phyloP scores from a whole-genome alignment of 768 basidiomycete genomes.

The Mycena maculata region DNA sequence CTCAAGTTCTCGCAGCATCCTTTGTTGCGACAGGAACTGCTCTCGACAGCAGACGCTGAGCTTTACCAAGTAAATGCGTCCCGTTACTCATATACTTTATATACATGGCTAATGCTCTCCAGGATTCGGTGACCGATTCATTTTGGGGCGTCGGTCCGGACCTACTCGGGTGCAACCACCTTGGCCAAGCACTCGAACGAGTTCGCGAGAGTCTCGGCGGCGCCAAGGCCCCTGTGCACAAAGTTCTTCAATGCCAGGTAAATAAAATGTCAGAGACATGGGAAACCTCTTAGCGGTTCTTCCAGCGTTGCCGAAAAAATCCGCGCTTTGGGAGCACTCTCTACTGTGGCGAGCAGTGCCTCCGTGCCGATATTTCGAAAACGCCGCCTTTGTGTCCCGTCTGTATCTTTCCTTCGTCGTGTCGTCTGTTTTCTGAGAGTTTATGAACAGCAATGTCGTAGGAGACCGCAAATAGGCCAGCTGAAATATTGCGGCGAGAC shows the following conservation, averaged over 20 bases:
- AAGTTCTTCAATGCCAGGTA: constrained; percentile 27
- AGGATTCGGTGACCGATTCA: constrained; percentile 57
- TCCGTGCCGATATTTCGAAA: constrained; percentile 29
- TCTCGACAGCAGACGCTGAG: constrained; percentile 58
- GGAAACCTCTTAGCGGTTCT: neutral
- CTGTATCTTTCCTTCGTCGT: neutral
- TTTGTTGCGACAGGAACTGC: constrained; percentile 53
- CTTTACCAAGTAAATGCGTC: constrained; percentile 57
- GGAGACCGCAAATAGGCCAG: constrained; percentile 33
- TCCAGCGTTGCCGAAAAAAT: constrained; percentile 30
- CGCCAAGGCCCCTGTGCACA: constrained; percentile 11
- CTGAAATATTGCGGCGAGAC: constrained; percentile 33
- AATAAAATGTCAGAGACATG: neutral
- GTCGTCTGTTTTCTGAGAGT: neutral
- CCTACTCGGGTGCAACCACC: constrained; percentile 56
- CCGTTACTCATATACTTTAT: neutral
- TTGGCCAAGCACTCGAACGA: constrained; percentile 56
- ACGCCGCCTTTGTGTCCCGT: constrained; percentile 31
- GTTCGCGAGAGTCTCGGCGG: constrained; percentile 50
- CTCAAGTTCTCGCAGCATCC: constrained; percentile 67
- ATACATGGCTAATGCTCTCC: neutral
- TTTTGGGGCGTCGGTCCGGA: constrained; percentile 62
- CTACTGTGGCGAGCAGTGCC: constrained; percentile 30
- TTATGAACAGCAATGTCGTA: constrained; percentile 26
- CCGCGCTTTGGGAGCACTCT: constrained; percentile 28